Base-by-base conservation (phyloP, 2,329 filamentous ascomycete species). In the Zelopaecilomyces penicillatus region DNA sequence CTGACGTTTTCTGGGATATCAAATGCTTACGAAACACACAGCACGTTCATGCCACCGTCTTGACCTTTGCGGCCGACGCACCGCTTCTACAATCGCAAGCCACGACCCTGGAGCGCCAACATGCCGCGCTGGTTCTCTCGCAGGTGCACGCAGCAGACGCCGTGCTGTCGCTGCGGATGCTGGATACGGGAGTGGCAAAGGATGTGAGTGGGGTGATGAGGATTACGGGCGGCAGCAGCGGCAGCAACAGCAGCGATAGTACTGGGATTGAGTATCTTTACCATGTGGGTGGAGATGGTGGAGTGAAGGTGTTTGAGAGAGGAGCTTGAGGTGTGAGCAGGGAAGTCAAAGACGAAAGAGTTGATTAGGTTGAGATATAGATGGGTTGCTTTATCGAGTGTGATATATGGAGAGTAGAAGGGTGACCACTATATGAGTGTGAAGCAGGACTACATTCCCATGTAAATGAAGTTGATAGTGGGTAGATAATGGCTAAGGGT, bases 171-270 rank as follows among this genome's bases (percentile, higher is more conserved):
- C 67, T 93, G 46, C 73, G 90, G 42, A 74, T 83, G 57, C 64
- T 97, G 49, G 89, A 95, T 58, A 95, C 89, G 0, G 91, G 91
- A 1, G 82, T 82, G n/a, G 90, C 91, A 50, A 83, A 77, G 60
- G 91, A 96, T 65, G 87, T 97, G 30, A 95, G 87, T 65, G 91
- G 91, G 3, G 88, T 95, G 37, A 58, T 96, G 50, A 76, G 89
- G 52, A 73, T 93, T 41, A 90, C 85, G 12, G 71, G 74, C 37
- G 82, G 82, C 4, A 67, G 63, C 11, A 60, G 57, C 19, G 3
- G 19, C 19, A 19, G 19, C 19, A 19, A 19, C 19, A 19, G 19
- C 19, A 19, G 19, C 2, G 19, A 19, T 19, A 19, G 19, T 51
- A 74, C 86, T 32, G 35, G 40, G 54, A 80, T 73, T 50, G 91